Base-by-base conservation (phyloP, 1,284 basidiomycete species). In the Xanthoconium separans region DNA sequence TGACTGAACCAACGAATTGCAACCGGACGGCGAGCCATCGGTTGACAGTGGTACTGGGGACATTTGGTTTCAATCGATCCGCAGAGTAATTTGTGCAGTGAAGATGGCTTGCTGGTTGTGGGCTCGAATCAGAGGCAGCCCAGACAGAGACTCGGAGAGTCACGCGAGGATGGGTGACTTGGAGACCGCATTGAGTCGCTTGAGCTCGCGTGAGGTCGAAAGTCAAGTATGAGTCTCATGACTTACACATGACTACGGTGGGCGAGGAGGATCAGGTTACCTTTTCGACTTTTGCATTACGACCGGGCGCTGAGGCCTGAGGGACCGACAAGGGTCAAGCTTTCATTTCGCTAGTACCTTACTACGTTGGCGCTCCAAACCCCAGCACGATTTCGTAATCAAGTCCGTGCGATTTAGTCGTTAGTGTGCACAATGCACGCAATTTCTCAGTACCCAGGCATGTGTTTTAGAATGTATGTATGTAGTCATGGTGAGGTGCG, bases 151-250 rank as follows among this genome's bases (percentile, higher is more conserved):
- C 70, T 98, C 94, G 18, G 90, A 87, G 68, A 93, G 92, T 85
- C 89, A 91, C 0, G 84, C 85, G 68, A 97, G 96, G 60, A 98
- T 93, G 10, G 95, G 95, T 2, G 91, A 93, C 53, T 91, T 87
- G 12, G 91, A 91, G 29, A 92, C 87, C 6, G 95, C 89, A 65
- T 97, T 95, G 10, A 98, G 80, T 22, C 95, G 88, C 71, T 97
- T 96, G 44, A 97, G 80, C 70, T 96, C 94, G 48, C 94, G 86
- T 12, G 91, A 94, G 0, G 95, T 95, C 2, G 92, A 79, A 16
- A 98, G 83, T 70, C 97, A 98, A 74, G 27, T n/a, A n/a, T n/a
- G n/a, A n/a, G n/a, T n/a, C n/a, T n/a, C n/a, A n/a, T n/a, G n/a
- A n/a, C n/a, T n/a, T n/a, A n/a, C n/a, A n/a, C n/a, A n/a, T n/a